Conservation (phyloP, 1,284 basidiomycete genomes). For the Erythrobasidium hasegawianum region DNA sequence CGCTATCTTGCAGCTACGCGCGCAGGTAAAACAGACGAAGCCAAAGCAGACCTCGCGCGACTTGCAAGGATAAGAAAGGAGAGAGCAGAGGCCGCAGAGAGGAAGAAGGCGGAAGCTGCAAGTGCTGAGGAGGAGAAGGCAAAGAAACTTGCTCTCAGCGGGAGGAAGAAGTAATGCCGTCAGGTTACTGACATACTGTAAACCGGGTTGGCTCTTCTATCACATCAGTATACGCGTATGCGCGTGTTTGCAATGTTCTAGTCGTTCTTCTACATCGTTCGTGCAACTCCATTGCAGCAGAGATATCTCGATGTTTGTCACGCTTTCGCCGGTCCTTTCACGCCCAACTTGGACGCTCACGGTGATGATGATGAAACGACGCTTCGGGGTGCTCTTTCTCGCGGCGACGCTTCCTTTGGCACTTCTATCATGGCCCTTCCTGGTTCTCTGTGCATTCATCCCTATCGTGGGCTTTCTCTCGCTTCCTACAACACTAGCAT, state of each 20-base stretch:
- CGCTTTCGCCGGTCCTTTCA: too few relatives aligned
- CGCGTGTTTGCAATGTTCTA: too few relatives aligned
- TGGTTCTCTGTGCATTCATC: conserved; percentile 33
- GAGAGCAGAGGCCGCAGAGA: conserved; percentile 53
- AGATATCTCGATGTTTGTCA: too few relatives aligned
- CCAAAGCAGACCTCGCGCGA: conserved; percentile 77
- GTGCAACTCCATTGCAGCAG: too few relatives aligned
- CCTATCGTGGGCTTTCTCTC: conserved; percentile 43
- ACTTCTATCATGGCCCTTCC: conserved; percentile 32
- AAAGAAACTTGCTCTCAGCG: conserved; percentile 20
- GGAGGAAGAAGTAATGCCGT: conserved; percentile 7
- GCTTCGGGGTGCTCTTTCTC: conserved; percentile 5
- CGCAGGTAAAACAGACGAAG: conserved; percentile 80
- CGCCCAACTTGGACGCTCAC: too few relatives aligned
- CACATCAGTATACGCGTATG: too few relatives aligned
- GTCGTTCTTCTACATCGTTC: too few relatives aligned
- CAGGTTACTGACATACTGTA: neutral
- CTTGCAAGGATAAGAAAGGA: conserved; percentile 80
- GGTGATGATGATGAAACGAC: neutral
- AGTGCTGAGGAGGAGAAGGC: conserved; percentile 19
- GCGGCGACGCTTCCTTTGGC: conserved; percentile 15
- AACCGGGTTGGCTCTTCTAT: too few relatives aligned
- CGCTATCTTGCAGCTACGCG: conserved; percentile 56
- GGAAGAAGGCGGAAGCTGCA: conserved; percentile 25
- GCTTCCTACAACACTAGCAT: conserved; percentile 45